A percentile compares a stretch with the other conserved stretches of the same genome.
These are phyloP conservation scores for Blastocystis sp. DNA, from an alignment of 352 stramenopile species.

Conservation along the genomic window DNA sequence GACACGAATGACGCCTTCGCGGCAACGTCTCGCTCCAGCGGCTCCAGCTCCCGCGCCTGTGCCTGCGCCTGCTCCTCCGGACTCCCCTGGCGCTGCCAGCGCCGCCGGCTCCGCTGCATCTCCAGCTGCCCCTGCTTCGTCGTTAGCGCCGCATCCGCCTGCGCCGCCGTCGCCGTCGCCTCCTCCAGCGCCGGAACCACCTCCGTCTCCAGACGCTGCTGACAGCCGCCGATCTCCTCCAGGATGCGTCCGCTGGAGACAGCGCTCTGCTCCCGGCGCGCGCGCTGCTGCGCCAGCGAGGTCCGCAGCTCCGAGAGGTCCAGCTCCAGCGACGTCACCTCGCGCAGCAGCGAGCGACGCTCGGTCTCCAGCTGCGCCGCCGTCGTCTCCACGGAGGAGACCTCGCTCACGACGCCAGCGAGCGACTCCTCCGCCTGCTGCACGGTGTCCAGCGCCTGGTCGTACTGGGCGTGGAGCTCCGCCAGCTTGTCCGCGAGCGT, in stretches of 20 bases:
- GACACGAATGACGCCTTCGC: slow-evolving; percentile 64
- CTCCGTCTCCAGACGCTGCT: slow-evolving; percentile 63
- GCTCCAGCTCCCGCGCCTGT: slow-evolving; percentile 60
- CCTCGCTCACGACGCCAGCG: neutral
- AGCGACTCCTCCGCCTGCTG: slow-evolving; percentile 65
- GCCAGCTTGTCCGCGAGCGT: slow-evolving; percentile 17
- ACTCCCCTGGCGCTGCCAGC: slow-evolving; percentile 15
- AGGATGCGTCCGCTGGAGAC: slow-evolving; percentile 65
- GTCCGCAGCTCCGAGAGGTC: slow-evolving; percentile 71
- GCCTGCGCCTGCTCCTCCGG: slow-evolving; percentile 58
- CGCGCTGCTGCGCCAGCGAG: slow-evolving; percentile 63
- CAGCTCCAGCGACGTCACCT: slow-evolving; percentile 70
- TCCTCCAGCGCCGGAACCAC: slow-evolving; percentile 65
- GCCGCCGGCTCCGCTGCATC: slow-evolving; percentile 58
- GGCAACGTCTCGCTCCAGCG: slow-evolving; percentile 61
- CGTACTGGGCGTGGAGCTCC: slow-evolving; percentile 32
- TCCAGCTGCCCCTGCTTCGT: slow-evolving; percentile 69
- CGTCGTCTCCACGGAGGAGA: neutral
- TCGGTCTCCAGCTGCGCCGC: slow-evolving; percentile 64
- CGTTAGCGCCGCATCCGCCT: neutral
- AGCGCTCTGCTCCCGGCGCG: slow-evolving; percentile 64
- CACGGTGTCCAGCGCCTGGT: neutral
- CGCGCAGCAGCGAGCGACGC: slow-evolving; percentile 70
- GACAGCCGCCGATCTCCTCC: slow-evolving; percentile 59
- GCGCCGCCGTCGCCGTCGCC: slow-evolving; percentile 59